Evolutionary conservation across 2,329 filamentous ascomycete species (phyloP).

Genomic region (Cladosporium sp.): DNA sequence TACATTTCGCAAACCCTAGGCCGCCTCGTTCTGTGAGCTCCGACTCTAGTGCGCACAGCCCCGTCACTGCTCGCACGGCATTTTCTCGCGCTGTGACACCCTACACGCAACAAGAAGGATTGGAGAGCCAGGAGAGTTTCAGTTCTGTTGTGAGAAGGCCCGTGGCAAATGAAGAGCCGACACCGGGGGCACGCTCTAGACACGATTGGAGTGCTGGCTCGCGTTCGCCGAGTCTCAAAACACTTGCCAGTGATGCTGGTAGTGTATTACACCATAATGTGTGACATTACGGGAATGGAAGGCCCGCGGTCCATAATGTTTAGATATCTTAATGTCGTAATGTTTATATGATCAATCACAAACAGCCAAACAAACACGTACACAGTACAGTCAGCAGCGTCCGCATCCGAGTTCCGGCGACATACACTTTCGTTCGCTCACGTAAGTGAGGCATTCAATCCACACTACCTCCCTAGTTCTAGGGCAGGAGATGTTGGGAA

Average conservation of each 20-base stretch:
- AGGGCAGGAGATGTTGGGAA: too few species aligned
- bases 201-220: neutral
- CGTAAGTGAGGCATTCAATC: too few species aligned
- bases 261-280: slow-evolving; percentile 8
- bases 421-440: too few species aligned
- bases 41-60: slow-evolving; percentile 21
- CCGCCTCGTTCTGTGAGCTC: slow-evolving; percentile 15
- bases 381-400: too few species aligned
- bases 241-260: slow-evolving; percentile 5
- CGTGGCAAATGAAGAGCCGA: neutral
- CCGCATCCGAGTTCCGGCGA: too few species aligned
- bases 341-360: too few species aligned
- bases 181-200: neutral
- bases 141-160: slow-evolving; percentile 21
- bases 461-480: too few species aligned
- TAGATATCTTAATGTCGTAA: too few species aligned
- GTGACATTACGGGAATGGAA: neutral
- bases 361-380: too few species aligned
- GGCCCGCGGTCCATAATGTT: neutral
- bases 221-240: slow-evolving; percentile 2
- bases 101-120: slow-evolving; percentile 17
- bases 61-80: slow-evolving; percentile 25
- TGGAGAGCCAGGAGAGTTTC: slow-evolving; percentile 23
- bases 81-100: slow-evolving; percentile 21
- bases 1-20: slow-evolving; percentile 15